phyloP scores from a whole-genome alignment of 2,329 filamentous ascomycete genomes.

The Pseudogymnoascus sp. region DNA sequence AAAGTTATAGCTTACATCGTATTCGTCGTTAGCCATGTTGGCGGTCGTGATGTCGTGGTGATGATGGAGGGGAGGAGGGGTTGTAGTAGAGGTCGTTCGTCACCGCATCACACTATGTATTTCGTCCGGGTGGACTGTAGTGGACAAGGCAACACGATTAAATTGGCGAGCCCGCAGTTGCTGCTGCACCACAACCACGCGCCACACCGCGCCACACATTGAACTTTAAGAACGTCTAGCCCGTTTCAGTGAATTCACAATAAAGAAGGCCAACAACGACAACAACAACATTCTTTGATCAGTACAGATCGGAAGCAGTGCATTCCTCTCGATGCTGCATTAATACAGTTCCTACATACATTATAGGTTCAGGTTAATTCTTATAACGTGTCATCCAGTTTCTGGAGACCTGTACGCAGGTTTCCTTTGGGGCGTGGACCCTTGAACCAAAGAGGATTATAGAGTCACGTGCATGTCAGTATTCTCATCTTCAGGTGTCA shows the following conservation, averaged over 20 bases:
- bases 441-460: background rate
- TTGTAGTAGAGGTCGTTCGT: constrained; percentile 12
- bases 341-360: background rate
- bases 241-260: background rate
- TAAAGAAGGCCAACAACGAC: background rate
- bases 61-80: constrained; percentile 16
- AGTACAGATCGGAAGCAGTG: background rate
- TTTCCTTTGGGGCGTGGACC: background rate
- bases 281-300: background rate
- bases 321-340: background rate
- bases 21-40: constrained; percentile 99
- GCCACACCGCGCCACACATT: constrained; percentile 13
- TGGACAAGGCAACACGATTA: constrained; percentile 15
- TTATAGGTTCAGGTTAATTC: background rate
- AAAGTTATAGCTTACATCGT: constrained; percentile 69
- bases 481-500: background rate
- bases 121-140: constrained; percentile 9
- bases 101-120: constrained; percentile 12
- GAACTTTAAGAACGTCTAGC: background rate
- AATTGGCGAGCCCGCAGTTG: constrained; percentile 8
- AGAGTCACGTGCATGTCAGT: background rate
- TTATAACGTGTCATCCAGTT: background rate
- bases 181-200: constrained; percentile 22
- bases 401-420: background rate
- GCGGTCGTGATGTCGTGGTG: constrained; percentile 25